Evolutionary conservation across 148 eudicot genomes (phyloP), one percentile per base, ranked within the genome.

Genomic region (Nepenthes gracilis): DNA sequence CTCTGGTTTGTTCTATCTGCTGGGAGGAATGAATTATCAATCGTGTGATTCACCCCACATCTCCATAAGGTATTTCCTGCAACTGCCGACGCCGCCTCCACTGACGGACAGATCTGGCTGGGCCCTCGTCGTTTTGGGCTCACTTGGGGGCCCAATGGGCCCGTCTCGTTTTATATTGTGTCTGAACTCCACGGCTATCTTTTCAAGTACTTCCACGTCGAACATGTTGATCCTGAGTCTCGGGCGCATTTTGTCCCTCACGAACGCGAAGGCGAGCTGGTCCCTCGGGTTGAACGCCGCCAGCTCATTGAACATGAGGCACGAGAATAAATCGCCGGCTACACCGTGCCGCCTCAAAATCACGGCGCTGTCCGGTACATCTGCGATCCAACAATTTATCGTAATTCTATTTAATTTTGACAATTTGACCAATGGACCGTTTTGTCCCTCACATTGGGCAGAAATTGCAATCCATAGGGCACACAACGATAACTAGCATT

Each of bases 241-340:
- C 35, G 86, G 96, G 13, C 70, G 80, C 95, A 88, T 86, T 12
- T 74, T 65, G 81, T 92, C 98, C 62, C 97, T 85, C 53, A 91
- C 96, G 62, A 51, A 87, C 43, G 96, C 93, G 81, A 87, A 91
- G 1, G 90, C 77, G 5, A 91, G 82, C 48, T 91, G 97, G 63
- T 91, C 96, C 64, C 97, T 78, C 40, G 87, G 96, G 71, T 91
- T 91, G 47, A 79, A 91, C 43, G 80, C 87, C 54, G 85, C 90
- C 60, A 91, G 50, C 68, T 91, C 97, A 52, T 85, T 91, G 77
- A 91, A 91, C 58, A 91, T 57, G 0, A 87, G 76, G 70, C 97
- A 91, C 1, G 97, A 91, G 66, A 87, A 91, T 1, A 75, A 50
- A 54, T 85, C 77, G 73, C 64, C 83, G 0, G 68, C 72, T 12